Percentiles rank a stretch among this genome's conserved stretches.
Conservation (phyloP, 768 basidiomycete genomes). For the Suillus luteus region DNA sequence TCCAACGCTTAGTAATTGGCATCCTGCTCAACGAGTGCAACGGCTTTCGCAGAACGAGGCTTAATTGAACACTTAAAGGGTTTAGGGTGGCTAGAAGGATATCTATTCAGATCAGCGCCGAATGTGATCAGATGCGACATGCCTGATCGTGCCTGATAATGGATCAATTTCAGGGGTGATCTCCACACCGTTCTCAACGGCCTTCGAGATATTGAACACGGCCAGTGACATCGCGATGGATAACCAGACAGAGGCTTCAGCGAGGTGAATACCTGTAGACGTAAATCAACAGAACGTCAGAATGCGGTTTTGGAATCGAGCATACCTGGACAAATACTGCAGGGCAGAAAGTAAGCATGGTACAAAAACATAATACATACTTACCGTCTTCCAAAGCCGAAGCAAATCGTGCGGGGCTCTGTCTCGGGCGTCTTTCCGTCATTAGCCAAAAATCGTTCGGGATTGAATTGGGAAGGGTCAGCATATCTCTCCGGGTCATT, state of each 20-base stretch:
- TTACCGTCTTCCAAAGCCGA: slow-evolving; percentile 63
- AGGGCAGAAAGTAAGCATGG: slow-evolving; percentile 10
- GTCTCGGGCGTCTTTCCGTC: slow-evolving; percentile 37
- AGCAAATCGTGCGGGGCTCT: slow-evolving; percentile 57
- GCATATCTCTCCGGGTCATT: slow-evolving; percentile 39
- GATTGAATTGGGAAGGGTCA: slow-evolving; percentile 52
- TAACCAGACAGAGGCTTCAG: slow-evolving; percentile 52
- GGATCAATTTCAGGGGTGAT: slow-evolving; percentile 57
- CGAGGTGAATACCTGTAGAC: slow-evolving; percentile 48
- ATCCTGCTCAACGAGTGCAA: slow-evolving; percentile 49
- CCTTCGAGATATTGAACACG: slow-evolving; percentile 48
- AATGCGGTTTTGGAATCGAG: neutral
- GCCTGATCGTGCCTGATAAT: slow-evolving; percentile 69
- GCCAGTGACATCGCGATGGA: slow-evolving; percentile 47
- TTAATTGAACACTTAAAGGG: slow-evolving; percentile 51
- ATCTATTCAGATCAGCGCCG: neutral
- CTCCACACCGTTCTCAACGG: slow-evolving; percentile 45
- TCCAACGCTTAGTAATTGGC: slow-evolving; percentile 14
- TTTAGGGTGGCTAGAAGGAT: neutral
- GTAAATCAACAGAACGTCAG: slow-evolving; percentile 11
- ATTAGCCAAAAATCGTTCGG: slow-evolving; percentile 50
- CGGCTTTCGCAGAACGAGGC: slow-evolving; percentile 52
- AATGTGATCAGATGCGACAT: slow-evolving; percentile 4
- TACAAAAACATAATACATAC: slow-evolving; percentile 20
- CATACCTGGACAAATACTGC: slow-evolving; percentile 16